These are phyloP conservation scores for Populus hybrid DNA, from an alignment of 441 rosid species.

Conservation along the genomic window DNA sequence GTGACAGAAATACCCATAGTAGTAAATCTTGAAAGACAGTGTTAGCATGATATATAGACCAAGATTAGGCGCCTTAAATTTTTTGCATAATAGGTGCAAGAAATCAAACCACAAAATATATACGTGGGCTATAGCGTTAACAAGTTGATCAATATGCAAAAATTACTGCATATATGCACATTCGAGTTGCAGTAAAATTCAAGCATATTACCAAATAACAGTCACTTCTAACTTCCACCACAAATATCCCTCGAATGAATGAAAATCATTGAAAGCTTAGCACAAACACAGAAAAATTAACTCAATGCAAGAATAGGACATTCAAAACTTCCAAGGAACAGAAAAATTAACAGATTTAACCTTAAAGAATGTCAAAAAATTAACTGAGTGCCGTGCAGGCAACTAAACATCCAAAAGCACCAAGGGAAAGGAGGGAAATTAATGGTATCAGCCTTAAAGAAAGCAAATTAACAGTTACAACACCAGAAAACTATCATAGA, in stretches of 20 bases:
- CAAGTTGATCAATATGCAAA: not conserved
- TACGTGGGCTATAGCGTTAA: not conserved
- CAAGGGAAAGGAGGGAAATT: not conserved
- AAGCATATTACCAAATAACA: not conserved
- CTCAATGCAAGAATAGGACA: not conserved
- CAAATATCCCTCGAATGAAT: not conserved
- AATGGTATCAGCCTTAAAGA: not conserved
- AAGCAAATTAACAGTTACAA: not conserved
- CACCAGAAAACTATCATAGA: not conserved
- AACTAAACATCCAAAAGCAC: not conserved
- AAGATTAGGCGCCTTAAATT: not conserved
- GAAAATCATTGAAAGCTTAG: not conserved
- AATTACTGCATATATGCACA: not conserved
- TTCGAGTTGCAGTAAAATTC: not conserved
- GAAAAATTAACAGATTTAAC: not conserved
- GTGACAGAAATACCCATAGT: not conserved
- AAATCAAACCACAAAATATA: not conserved
- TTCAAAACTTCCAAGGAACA: not conserved
- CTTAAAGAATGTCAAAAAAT: not conserved
- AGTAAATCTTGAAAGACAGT: not conserved
- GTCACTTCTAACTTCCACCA: not conserved
- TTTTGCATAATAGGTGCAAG: not conserved
- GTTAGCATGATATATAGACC: not conserved
- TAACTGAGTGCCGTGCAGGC: not conserved
- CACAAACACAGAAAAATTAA: slow-evolving; percentile 8